These are phyloP conservation scores for Perkinsus chesapeaki DNA, from an alignment of 169 alveolate genomes.

Conservation along the genomic window DNA sequence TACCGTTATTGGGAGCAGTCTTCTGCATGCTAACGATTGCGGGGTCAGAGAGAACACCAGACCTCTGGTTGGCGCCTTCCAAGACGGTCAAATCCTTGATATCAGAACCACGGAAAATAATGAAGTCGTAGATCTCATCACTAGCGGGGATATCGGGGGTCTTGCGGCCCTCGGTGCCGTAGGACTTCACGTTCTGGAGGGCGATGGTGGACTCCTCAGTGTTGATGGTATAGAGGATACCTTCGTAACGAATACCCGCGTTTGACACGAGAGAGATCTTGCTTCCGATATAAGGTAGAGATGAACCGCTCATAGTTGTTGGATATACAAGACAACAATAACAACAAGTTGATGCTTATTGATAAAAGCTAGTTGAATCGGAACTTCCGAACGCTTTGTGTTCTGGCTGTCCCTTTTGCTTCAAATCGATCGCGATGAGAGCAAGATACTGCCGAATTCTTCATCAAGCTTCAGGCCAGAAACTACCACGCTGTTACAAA, in stretches of 20 bases:
- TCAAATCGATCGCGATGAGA: not conserved
- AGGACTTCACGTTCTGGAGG: constrained; percentile 67
- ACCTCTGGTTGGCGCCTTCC: constrained; percentile 43
- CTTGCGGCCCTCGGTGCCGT: constrained; percentile 78
- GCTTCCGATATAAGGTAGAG: constrained; percentile 35
- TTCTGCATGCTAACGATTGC: constrained; percentile 26
- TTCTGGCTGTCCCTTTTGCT: constrained; percentile 13
- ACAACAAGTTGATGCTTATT: constrained; percentile 4
- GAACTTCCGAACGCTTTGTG: constrained; percentile 15
- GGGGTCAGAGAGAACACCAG: constrained; percentile 37
- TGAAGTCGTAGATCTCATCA: constrained; percentile 54
- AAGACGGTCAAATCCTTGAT: constrained; percentile 65
- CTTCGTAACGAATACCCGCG: constrained; percentile 34
- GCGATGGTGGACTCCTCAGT: constrained; percentile 66
- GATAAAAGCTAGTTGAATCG: not conserved
- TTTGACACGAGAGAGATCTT: constrained; percentile 26
- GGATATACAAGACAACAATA: no score
- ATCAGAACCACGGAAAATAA: constrained; percentile 63
- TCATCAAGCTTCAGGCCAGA: constrained; percentile 22
- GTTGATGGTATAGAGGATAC: constrained; percentile 62
- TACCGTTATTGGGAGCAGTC: not conserved
- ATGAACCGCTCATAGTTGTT: constrained; percentile 11
- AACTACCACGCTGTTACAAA: constrained; percentile 23
- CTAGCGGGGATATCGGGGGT: constrained; percentile 69
- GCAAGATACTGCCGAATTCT: constrained; percentile 12